phyloP scores from a whole-genome alignment of 1,284 basidiomycete genomes.

The Schizophyllum amplum region DNA sequence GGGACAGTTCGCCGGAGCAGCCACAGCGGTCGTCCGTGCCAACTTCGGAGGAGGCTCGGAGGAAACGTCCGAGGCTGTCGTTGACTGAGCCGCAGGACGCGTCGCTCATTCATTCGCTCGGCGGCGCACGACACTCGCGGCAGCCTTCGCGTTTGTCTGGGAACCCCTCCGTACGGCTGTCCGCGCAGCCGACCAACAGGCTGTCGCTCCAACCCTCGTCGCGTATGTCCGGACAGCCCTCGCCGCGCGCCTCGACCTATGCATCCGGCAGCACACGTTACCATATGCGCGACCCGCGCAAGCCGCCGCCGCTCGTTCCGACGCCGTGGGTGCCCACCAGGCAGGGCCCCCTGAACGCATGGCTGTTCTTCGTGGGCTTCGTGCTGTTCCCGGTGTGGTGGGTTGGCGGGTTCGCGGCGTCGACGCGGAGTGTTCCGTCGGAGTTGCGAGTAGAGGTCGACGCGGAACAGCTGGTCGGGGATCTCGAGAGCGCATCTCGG shows the following conservation, averaged over 20 bases:
- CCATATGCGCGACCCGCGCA: conserved; percentile 13
- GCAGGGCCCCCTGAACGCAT: conserved; percentile 51
- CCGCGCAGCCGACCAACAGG: too few relatives aligned
- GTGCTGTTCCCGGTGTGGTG: conserved; percentile 70
- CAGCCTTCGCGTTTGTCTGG: too few relatives aligned
- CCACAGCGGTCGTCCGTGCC: neutral
- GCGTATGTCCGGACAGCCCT: conserved; percentile 7
- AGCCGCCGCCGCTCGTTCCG: conserved; percentile 11
- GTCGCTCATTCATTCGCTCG: neutral
- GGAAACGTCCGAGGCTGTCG: neutral
- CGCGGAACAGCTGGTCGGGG: conserved; percentile 48
- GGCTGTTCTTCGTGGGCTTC: conserved; percentile 71
- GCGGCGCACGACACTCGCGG: neutral
- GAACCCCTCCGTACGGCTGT: too few relatives aligned
- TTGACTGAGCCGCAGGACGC: neutral
- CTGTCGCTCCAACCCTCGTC: too few relatives aligned
- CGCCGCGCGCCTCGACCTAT: conserved; percentile 7
- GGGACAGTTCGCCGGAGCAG: neutral
- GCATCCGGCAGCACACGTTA: neutral
- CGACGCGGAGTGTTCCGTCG: neutral
- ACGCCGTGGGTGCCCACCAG: conserved; percentile 9
- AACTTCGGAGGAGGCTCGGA: neutral
- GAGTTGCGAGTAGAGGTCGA: too few relatives aligned
- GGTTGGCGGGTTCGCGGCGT: conserved; percentile 43
- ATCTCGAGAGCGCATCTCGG: conserved; percentile 43